Base-by-base conservation (phyloP, 2,329 filamentous ascomycete genomes). In the Acrocalymma vagum region DNA sequence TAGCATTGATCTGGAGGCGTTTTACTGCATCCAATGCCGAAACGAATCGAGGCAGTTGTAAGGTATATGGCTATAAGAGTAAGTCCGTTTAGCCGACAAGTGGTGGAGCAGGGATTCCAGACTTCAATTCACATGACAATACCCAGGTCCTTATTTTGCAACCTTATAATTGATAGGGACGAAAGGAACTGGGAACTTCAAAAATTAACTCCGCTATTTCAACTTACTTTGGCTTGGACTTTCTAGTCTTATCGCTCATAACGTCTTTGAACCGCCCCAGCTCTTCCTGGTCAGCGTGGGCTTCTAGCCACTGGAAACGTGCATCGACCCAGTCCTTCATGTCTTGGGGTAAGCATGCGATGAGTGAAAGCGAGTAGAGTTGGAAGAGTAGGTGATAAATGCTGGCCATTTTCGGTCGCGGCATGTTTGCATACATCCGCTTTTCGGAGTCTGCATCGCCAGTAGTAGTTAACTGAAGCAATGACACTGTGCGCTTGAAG, bases 341-440 rank as follows among this genome's bases (percentile, higher is more conserved):
- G 1, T 29, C 23, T 2, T 5, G 18, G 5, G 56, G 45, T 2
- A 63, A 29, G 11, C 43, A 36, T 0, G 28, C 26, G 11, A 56
- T 47, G 9, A 22, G 25, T 4, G 20, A 36, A 9, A 58, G 41
- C 9, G 40, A 50, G 35, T 55, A 44, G 2, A 63, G 43, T 18
- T 60, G 53, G 30, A 54, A 49, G 3, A 56, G 45, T 2, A 62
- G 45, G 31, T 60, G 53, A 18, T 53, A 60, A 3, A 57, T 21
- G 18, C 53, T 58, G 6, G 35, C 31, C 18, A 38, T 22, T 13
- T 33, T 27, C 7, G 22, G 20, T 23, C 38, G n/a, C 6, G 33
- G 21, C 13, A 35, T 23, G 4, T 28, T 25, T 21, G 17, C 20
- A 20, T n/a, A n/a, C n/a, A n/a, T n/a, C n/a, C n/a, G n/a, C n/a